Evolutionary conservation across 2,329 filamentous ascomycete species (phyloP).

Genomic region (Pochonia chlamydosporia): DNA sequence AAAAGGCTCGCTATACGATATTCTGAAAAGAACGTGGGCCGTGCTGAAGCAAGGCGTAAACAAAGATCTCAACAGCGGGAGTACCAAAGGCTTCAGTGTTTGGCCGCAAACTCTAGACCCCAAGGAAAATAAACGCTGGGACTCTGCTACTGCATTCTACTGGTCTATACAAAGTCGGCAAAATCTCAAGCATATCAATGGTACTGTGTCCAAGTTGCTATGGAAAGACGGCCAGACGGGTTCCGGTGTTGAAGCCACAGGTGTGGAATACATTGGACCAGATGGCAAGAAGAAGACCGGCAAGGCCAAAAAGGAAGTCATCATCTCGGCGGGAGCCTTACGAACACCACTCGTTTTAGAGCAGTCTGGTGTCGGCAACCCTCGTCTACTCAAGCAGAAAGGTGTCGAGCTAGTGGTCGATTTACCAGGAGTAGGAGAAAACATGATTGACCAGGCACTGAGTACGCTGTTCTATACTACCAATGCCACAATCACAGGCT

Average conservation of each 20-base stretch:
- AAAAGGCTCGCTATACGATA: constrained; percentile 24
- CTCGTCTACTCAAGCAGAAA: constrained; percentile 31
- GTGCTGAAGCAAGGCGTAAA: constrained; percentile 26
- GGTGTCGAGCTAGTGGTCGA: constrained; percentile 38
- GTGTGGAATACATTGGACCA: constrained; percentile 29
- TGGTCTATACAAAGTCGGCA: constrained; percentile 27
- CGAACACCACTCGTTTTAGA: constrained; percentile 47
- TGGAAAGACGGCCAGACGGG: constrained; percentile 13
- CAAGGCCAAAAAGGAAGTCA: constrained; percentile 38
- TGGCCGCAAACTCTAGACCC: constrained; percentile 35
- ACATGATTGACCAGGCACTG: constrained; percentile 45
- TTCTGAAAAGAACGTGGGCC: constrained; percentile 25
- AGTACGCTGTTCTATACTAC: constrained; percentile 18
- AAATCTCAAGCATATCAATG: constrained; percentile 33
- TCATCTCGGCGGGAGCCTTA: constrained; percentile 42
- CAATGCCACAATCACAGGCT: constrained; percentile 15
- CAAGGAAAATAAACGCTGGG: constrained; percentile 28
- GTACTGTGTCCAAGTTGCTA: constrained; percentile 26
- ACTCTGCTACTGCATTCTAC: constrained; percentile 36
- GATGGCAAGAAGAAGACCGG: constrained; percentile 28
- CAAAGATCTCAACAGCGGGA: constrained; percentile 32
- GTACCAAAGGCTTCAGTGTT: constrained; percentile 29
- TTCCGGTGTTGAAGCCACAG: constrained; percentile 19
- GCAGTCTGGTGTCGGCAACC: constrained; percentile 45
- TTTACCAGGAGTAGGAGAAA: constrained; percentile 46